Evolutionary conservation across 1,284 basidiomycete species (phyloP).

Genomic region (Cystobasidium pallidum): DNA sequence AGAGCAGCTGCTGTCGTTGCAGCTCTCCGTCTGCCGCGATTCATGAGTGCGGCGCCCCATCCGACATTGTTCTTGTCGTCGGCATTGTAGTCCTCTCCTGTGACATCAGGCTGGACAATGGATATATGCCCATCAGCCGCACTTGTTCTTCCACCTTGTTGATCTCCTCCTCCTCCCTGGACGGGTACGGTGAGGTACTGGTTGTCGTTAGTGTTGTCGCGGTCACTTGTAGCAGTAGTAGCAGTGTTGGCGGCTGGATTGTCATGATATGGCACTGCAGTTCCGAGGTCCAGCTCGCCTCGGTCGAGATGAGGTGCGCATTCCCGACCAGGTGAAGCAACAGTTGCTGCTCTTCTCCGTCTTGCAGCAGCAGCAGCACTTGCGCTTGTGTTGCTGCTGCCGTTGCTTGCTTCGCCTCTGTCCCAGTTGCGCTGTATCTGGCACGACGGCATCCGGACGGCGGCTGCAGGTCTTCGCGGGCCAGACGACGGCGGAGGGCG

Average conservation of each 20-base stretch:
- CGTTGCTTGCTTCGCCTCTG: constrained; percentile 22
- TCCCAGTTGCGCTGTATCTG: constrained; percentile 19
- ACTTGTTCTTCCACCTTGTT: background rate
- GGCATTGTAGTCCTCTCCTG: background rate
- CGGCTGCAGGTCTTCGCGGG: constrained; percentile 12
- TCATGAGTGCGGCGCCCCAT: constrained; percentile 17
- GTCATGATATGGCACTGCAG: too few relatives aligned
- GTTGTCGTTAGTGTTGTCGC: background rate
- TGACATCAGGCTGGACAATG: background rate
- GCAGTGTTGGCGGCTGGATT: background rate
- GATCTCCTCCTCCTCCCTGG: background rate
- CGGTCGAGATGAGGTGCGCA: background rate
- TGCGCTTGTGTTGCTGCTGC: constrained; percentile 3
- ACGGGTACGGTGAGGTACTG: background rate
- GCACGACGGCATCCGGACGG: constrained; percentile 19
- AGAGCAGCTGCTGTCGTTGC: constrained; percentile 23
- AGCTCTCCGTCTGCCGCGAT: constrained; percentile 8
- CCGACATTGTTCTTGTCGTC: constrained; percentile 1
- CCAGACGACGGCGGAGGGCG: background rate
- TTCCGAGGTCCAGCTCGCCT: background rate
- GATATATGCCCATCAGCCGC: background rate
- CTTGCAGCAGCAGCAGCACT: constrained; percentile 17
- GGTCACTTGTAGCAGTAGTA: background rate
- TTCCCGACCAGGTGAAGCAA: background rate
- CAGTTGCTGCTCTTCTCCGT: constrained; percentile 9